These are phyloP conservation scores for Paraphaeosphaeria sporulosa DNA, from an alignment of 2,329 filamentous ascomycete species.

Conservation along the genomic window DNA sequence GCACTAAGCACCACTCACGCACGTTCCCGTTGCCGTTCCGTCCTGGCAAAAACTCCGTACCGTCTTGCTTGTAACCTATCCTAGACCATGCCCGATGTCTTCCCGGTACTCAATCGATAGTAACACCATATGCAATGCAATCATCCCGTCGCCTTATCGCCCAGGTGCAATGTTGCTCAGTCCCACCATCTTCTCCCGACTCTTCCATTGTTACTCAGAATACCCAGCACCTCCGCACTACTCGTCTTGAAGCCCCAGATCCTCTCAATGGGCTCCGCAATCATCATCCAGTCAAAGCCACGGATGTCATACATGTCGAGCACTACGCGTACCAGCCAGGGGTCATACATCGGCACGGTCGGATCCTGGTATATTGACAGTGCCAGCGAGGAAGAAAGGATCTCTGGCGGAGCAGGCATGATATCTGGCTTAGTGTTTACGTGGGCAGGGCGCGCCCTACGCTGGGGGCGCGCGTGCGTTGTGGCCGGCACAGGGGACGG, in stretches of 20 bases:
- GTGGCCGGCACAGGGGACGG: constrained; percentile 12
- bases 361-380: constrained; percentile 42
- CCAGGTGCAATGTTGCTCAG: constrained; percentile 18
- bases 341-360: constrained; percentile 38
- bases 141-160: background rate
- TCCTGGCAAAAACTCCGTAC: constrained; percentile 11
- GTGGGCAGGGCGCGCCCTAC: background rate
- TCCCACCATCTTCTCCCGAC: constrained; percentile 47
- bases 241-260: constrained; percentile 44
- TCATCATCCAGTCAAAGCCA: constrained; percentile 47
- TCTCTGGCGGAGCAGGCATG: constrained; percentile 7
- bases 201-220: constrained; percentile 46
- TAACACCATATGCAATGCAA: constrained; percentile 11
- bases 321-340: constrained; percentile 47
- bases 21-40: background rate
- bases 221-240: constrained; percentile 45
- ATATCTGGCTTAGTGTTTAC: constrained; percentile 10
- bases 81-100: background rate
- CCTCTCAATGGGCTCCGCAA: constrained; percentile 44
- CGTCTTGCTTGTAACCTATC: background rate
- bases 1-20: background rate
- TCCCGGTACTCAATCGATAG: background rate
- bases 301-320: constrained; percentile 46
- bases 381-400: constrained; percentile 28
- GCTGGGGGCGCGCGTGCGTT: background rate